Conservation (phyloP, 345 rosid genomes). For the Iberis pinnata region DNA sequence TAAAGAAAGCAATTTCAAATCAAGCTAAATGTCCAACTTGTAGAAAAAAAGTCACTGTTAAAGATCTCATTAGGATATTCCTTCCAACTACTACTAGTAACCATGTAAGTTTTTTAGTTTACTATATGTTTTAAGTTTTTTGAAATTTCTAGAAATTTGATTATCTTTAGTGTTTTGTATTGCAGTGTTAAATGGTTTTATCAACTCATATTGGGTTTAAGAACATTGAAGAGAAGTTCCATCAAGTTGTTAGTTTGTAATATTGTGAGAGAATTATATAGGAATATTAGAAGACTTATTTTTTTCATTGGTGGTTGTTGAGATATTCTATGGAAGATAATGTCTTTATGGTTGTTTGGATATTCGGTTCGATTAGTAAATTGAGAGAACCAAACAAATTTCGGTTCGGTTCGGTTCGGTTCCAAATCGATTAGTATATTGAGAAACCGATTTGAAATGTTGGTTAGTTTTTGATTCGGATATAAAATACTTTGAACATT, state of each 20-base stretch:
- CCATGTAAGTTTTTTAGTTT: slow-evolving; percentile 28
- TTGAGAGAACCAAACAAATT: too few species aligned
- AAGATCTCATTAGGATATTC: slow-evolving; percentile 73
- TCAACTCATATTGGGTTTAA: neutral
- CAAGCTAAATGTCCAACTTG: slow-evolving; percentile 87
- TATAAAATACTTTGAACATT: too few species aligned
- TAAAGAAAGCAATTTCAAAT: slow-evolving; percentile 44
- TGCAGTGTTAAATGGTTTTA: slow-evolving; percentile 14
- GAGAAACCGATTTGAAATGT: too few species aligned
- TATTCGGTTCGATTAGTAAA: too few species aligned
- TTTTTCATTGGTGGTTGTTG: neutral
- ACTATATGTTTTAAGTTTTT: too few species aligned
- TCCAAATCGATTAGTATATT: too few species aligned
- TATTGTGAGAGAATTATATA: neutral
- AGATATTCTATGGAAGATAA: neutral
- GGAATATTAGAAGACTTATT: neutral
- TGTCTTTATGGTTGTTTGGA: too few species aligned
- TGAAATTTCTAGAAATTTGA: too few species aligned
- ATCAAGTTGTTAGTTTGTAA: slow-evolving; percentile 3
- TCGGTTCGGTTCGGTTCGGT: too few species aligned
- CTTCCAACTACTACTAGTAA: slow-evolving; percentile 53
- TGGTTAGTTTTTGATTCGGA: too few species aligned
- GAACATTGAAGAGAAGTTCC: slow-evolving; percentile 14
- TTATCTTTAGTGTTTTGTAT: neutral
- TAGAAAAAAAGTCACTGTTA: slow-evolving; percentile 56